Evolutionary conservation across 495 filamentous ascomycete species (phyloP).

Genomic region (Aspergillus bertholletiae): DNA sequence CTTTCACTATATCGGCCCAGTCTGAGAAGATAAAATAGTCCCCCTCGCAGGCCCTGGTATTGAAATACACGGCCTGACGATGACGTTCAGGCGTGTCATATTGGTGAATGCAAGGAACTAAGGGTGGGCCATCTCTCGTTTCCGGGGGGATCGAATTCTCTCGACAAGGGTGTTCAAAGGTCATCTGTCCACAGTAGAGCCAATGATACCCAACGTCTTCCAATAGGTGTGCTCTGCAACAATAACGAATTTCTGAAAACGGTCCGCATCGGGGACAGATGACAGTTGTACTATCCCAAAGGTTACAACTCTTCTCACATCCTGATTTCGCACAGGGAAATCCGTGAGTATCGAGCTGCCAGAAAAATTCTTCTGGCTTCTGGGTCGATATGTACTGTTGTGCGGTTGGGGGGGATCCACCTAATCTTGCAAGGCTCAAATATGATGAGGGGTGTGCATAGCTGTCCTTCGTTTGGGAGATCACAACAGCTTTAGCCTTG

Average conservation of each 20-base stretch:
- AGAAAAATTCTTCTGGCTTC: slow-evolving; percentile 18
- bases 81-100: slow-evolving; percentile 33
- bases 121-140: slow-evolving; percentile 17
- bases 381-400: not conserved
- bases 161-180: slow-evolving; percentile 15
- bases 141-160: slow-evolving; percentile 16
- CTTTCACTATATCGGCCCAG: slow-evolving; percentile 12
- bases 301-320: slow-evolving; percentile 50
- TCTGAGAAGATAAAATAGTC: slow-evolving; percentile 43
- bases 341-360: slow-evolving; percentile 20
- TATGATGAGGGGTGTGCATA: slow-evolving; percentile 15
- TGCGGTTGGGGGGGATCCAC: not conserved
- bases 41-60: slow-evolving; percentile 15
- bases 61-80: slow-evolving; percentile 35
- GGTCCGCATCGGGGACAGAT: slow-evolving; percentile 47
- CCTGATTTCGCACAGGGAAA: slow-evolving; percentile 24
- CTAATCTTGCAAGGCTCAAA: not conserved
- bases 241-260: slow-evolving; percentile 37
- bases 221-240: slow-evolving; percentile 33
- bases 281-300: slow-evolving; percentile 32
- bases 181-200: slow-evolving; percentile 19
- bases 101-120: slow-evolving; percentile 24
- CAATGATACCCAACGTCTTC: slow-evolving; percentile 35
- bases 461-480: slow-evolving; percentile 2
- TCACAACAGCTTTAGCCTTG: not conserved